These are phyloP conservation scores for Populus hybrid DNA, from an alignment of 441 rosid genomes.

Conservation along the genomic window DNA sequence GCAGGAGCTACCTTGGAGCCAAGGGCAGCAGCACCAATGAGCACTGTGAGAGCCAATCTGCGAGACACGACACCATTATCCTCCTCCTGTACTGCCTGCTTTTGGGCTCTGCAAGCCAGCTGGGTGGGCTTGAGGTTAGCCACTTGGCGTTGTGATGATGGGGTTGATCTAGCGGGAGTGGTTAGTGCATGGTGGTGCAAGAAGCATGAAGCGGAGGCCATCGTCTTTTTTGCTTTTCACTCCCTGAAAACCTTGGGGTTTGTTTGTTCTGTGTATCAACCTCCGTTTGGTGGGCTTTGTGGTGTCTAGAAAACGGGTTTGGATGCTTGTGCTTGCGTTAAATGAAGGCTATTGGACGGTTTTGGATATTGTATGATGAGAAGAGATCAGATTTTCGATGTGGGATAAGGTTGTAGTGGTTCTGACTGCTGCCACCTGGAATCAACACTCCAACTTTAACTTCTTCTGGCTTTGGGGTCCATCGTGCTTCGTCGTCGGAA, in stretches of 20 bases:
- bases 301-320: not conserved
- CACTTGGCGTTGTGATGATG: conserved; percentile 51
- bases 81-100: conserved; percentile 40
- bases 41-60: conserved; percentile 37
- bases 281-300: not conserved
- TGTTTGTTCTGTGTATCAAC: not conserved
- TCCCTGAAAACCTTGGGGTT: not conserved
- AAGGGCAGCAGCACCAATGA: conserved; percentile 13
- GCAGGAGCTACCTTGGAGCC: conserved; percentile 64
- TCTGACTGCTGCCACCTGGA: conserved; percentile 41
- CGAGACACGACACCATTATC: conserved; percentile 57
- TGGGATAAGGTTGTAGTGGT: conserved; percentile 49
- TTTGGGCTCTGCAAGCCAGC: conserved; percentile 71
- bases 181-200: conserved; percentile 73
- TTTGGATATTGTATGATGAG: conserved; percentile 37
- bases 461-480: not conserved
- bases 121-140: conserved; percentile 46
- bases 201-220: conserved; percentile 93
- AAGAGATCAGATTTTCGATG: conserved; percentile 39
- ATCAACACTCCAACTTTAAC: not conserved
- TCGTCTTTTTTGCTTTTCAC: conserved; percentile 5
- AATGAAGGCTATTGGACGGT: conserved; percentile 30
- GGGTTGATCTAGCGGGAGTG: conserved; percentile 45
- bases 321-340: not conserved
- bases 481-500: not conserved